phyloP scores from a whole-genome alignment of 805 yeast genomes.

The Myxozyma neotropica region DNA sequence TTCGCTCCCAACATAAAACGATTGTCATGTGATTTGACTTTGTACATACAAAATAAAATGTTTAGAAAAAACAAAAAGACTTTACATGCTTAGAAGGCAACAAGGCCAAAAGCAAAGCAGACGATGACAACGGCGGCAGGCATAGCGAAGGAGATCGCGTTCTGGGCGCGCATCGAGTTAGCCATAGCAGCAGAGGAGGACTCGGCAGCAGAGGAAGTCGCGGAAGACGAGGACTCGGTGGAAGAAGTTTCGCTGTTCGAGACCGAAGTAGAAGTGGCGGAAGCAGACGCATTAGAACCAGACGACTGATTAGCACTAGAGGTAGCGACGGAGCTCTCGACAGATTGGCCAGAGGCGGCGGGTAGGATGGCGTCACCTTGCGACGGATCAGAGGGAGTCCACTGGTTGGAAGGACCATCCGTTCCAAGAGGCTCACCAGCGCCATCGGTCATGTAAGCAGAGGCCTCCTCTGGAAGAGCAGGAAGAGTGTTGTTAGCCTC shows the following conservation, averaged over 20 bases:
- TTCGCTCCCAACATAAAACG: too few relatives aligned
- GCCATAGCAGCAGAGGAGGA: slow-evolving; percentile 47
- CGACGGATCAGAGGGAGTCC: slow-evolving; percentile 25
- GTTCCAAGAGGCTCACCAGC: slow-evolving; percentile 44
- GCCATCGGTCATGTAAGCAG: slow-evolving; percentile 43
- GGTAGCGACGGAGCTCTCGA: slow-evolving; percentile 7
- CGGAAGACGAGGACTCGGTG: slow-evolving; percentile 36
- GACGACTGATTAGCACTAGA: background rate
- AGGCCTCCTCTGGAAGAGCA: slow-evolving; percentile 38
- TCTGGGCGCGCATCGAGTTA: background rate
- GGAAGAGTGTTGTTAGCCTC: slow-evolving; percentile 36
- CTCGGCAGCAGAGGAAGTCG: slow-evolving; percentile 39
- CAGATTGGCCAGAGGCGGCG: slow-evolving; percentile 6
- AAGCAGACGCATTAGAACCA: slow-evolving; percentile 12
- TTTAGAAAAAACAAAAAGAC: background rate
- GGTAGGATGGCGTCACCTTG: slow-evolving; percentile 4
- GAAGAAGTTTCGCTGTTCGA: slow-evolving; percentile 9
- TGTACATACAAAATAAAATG: background rate
- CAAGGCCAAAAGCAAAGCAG: slow-evolving; percentile 20
- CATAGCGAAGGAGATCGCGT: slow-evolving; percentile 9
- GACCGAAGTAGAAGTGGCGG: slow-evolving; percentile 7
- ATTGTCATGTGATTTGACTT: too few relatives aligned
- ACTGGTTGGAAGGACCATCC: slow-evolving; percentile 41
- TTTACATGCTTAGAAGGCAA: slow-evolving; percentile 3
- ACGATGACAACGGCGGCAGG: slow-evolving; percentile 14